Evolutionary conservation across 257 asterid genomes (phyloP), one percentile per base, ranked within the genome.

Genomic region (Scutellaria baicalensis): DNA sequence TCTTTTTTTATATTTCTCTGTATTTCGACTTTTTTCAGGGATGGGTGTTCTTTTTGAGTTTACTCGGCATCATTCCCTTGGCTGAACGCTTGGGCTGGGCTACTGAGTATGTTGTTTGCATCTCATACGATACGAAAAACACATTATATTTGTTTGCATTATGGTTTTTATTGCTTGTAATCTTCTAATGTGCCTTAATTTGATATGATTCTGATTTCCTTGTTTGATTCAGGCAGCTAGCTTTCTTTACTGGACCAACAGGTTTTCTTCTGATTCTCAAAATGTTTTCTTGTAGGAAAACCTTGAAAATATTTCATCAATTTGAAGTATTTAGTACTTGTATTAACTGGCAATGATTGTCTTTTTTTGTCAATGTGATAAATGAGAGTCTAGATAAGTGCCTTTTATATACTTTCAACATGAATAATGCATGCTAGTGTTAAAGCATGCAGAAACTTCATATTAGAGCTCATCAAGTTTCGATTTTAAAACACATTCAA

Each of bases 61-160:
- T 90, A 68, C 56, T 88, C 9, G 96, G 95, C 59, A 90, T 84
- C 82, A 81, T 86, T 68, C 95, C 96, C 4, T 69, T 88, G 80
- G 96, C 93, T 9, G 96, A 90, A 75, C 91, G 95, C 16, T 79
- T 90, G 82, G 96, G 96, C 70, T 90, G 91, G 92, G 86, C 85
- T 61, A 88, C 95, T 66, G 95, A 90, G 96, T 90, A 90, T 77
- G 83, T 76, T 80, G 73, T 66, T 50, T 12, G 56, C 49, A 21
- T 67, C 48, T 58, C 77, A 42, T 40, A 13, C 27, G 14, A 4
- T 17, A 59, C 14, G 55, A 33, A 57, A 5, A 64, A 6, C 3
- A 20, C 51, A 13, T 64, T n/a, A n/a, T n/a, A n/a, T n/a, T n/a
- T n/a, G n/a, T n/a, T n/a, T 21, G 5, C 4, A 8, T 7, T 12